Base-by-base conservation (phyloP, 345 rosid species). In the Ceriops zippeliana region DNA sequence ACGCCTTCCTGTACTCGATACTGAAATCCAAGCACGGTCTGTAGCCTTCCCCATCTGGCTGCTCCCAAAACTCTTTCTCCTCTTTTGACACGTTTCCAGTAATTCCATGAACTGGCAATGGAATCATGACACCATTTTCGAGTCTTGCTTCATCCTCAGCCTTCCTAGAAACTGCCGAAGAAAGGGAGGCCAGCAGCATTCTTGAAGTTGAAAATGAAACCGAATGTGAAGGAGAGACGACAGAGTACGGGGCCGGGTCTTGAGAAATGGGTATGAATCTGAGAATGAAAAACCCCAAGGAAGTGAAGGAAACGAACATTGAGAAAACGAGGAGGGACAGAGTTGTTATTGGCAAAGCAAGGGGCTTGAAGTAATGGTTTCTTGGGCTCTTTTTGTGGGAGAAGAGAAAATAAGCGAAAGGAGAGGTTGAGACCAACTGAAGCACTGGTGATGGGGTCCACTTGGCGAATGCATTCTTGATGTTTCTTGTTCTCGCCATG, bases 31-130 rank as follows among this genome's bases (percentile, higher is more conserved):
- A 82, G 64, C 89, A 90, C 4, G 92, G 96, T 61, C 73, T 76
- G 73, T 83, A 90, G 2, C 86, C 89, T 81, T 78, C 82, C 1
- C 85, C 87, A 53, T 76, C 78, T 0, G 93, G 91, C 62, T 90
- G 92, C 74, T 69, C 66, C 96, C 92, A 90, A 30, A 90, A 87
- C 75, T 85, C 89, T 6, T 30, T 85, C 74, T 87, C 96, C 69
- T 66, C 89, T 49, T 58, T 34, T 4, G 90, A 75, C 71, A 81
- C 64, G 60, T 84, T 84, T 1, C 85, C 84, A 0, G 68, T 28
- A 31, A 79, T 82, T 61, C 63, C 70, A 4, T 85, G 87, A 42
- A 65, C 63, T 10, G 89, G 96, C 58, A 87, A 73, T 2, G 89
- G 87, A 56, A 80, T 66, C 80, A 84, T 56, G 9, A 77, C 59